Base-by-base conservation (phyloP, 768 basidiomycete species). In the Pleurotus cornucopiae region DNA sequence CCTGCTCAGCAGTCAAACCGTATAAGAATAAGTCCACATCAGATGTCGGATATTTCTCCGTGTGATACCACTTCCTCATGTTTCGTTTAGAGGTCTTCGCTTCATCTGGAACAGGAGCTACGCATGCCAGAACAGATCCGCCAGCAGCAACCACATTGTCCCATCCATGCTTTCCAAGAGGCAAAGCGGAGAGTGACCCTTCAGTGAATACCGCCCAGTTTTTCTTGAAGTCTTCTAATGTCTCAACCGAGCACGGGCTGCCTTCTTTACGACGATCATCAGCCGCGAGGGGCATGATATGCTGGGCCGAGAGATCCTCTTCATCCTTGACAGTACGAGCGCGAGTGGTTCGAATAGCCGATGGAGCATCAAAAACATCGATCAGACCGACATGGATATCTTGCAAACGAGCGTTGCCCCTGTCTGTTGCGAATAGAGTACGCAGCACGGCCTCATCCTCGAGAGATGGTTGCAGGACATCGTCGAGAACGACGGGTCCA, bases 171-270 rank as follows among this genome's bases (percentile, higher is more conserved):
- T 18, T 40, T n/a, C 51, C 51, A 60, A 84, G 78, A 39, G 71
- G 21, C 14, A 85, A 69, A 62, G 85, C 82, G 6, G 80, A 81
- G 9, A 86, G 70, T 3, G 82, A 81, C 2, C 80, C 80, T 62
- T 87, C 84, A 11, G 78, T 79, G 66, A 87, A 87, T 40, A 85
- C 71, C 9, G 76, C 55, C 84, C 84, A 87, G 62, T 83, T 84
- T 69, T 76, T 78, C 69, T 78, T 78, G 73, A 85, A 87, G 49
- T 81, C 79, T 16, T 83, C 83, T 11, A 84, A 63, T 59, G 69
- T 69, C 1, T 69, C 60, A 7, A 79, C 80, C 70, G 80, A 82
- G 46, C 73, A 69, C 1, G 78, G 76, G 2, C 70, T 63, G 26
- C 83, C 81, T 44, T 83, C 79, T 56, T 74, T 66, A 64, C 78